Base-by-base conservation (phyloP, 2,329 filamentous ascomycete genomes). In the Aureobasidium leucospermi region DNA sequence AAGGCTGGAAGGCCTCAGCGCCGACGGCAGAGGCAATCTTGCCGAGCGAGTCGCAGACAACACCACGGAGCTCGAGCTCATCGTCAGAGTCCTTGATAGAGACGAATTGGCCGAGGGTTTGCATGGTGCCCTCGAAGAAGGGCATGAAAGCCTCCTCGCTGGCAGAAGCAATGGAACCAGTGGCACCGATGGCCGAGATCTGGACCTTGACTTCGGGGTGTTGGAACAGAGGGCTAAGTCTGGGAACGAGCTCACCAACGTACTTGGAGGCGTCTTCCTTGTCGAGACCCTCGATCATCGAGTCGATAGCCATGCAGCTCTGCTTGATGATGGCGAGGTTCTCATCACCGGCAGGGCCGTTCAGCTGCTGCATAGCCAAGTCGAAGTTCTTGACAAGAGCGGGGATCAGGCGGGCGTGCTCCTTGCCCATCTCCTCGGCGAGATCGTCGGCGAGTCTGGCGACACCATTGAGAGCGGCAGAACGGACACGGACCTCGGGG, bases 361-460 rank as follows among this genome's bases (percentile, higher is more conserved):
- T 76, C 47, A 83, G 80, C 67, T 86, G 83, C 63, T 83, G 78
- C 71, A 85, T 85, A 46, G 92, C 89, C 63, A 89, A 84, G 69
- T 95, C 89, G 60, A 96, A 83, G 78, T 96, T 96, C 79, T 90
- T 87, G 66, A 96, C 81, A 19, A 97, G 81, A 32, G 90, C 84
- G 15, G 88, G 86, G 70, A 99, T 89, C 63, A 99, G 84, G 60
- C 85, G 82, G 65, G 89, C 85, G 73, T 97, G 94, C 75, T 95
- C 87, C 60, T 88, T 85, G 67, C 86, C 85, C 72, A 97, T 85
- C 70, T 96, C 92, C 67, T 96, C 92, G 6, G 90, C 87, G 65
- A 97, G 85, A 70, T 97, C 93, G 70, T 97, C 94, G 46, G 93
- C 92, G 49, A 99, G 81, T 69, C 93, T 86, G 63, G 94, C 91